phyloP scores from a whole-genome alignment of 768 basidiomycete species.

The Boletus sp. region DNA sequence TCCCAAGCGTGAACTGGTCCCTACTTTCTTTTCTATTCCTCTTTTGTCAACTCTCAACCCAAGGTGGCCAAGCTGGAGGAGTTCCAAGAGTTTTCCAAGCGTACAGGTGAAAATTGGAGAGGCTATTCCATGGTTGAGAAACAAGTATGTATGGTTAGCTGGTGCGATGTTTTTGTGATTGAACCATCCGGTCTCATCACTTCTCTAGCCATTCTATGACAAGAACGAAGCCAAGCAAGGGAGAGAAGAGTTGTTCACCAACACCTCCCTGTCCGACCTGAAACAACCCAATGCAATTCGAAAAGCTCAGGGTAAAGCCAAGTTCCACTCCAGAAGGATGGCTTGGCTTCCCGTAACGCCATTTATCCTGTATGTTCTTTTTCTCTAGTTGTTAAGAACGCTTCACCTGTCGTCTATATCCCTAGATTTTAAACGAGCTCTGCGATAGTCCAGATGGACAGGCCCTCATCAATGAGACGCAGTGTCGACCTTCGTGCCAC shows the following conservation, averaged over 20 bases:
- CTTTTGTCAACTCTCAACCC: constrained; percentile 9
- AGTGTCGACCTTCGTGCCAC: too few relatives aligned
- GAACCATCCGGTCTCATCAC: background rate
- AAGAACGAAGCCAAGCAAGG: constrained; percentile 15
- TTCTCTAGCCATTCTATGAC: constrained; percentile 29
- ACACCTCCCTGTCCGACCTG: constrained; percentile 17
- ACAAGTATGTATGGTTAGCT: constrained; percentile 26
- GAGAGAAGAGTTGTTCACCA: constrained; percentile 29
- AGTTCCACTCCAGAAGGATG: constrained; percentile 5
- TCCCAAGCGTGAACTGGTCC: constrained; percentile 28
- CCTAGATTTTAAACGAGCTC: constrained; percentile 24
- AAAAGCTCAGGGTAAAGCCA: constrained; percentile 24
- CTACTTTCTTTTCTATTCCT: constrained; percentile 26
- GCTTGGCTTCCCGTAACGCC: constrained; percentile 4
- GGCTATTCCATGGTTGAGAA: constrained; percentile 34
- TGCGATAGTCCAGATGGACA: constrained; percentile 15
- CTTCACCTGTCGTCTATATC: background rate
- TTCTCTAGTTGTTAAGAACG: background rate
- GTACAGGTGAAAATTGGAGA: constrained; percentile 31
- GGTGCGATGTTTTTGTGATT: background rate
- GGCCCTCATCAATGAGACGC: constrained; percentile 11
- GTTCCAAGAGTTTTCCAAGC: constrained; percentile 9
- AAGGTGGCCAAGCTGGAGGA: background rate
- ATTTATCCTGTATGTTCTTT: constrained; percentile 26
- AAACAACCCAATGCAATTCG: constrained; percentile 35